phyloP scores from a whole-genome alignment of 805 yeast species.

The Wickerhamomyces mucosus region DNA sequence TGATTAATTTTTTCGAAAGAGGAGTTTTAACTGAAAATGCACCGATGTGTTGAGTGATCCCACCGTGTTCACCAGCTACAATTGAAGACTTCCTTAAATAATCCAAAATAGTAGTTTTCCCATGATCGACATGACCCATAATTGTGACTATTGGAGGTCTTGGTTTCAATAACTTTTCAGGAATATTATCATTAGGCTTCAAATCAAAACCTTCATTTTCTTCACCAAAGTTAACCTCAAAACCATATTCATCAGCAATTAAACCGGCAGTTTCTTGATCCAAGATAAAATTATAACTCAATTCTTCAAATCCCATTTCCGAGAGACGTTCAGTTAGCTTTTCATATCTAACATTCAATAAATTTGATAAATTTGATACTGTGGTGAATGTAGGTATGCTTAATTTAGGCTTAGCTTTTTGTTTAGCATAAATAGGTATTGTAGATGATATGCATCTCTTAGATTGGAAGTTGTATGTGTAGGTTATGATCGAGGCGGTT shows the following conservation, averaged over 20 bases:
- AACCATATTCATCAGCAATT: constrained; percentile 85
- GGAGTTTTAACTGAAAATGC: constrained; percentile 88
- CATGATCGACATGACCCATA: constrained; percentile 99
- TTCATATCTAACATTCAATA: constrained; percentile 56
- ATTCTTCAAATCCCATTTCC: constrained; percentile 58
- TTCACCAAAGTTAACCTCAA: constrained; percentile 33
- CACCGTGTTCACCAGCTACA: constrained; percentile 83
- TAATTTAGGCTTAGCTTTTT: constrained; percentile 7
- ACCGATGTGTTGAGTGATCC: constrained; percentile 97
- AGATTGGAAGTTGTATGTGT: too few species aligned
- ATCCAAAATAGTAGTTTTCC: constrained; percentile 91
- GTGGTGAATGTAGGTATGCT: constrained; percentile 69
- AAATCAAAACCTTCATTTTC: constrained; percentile 31
- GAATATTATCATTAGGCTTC: constrained; percentile 40
- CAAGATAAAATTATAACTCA: constrained; percentile 61
- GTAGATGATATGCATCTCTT: neutral
- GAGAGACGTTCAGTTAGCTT: constrained; percentile 48
- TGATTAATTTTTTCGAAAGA: constrained; percentile 60
- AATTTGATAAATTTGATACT: constrained; percentile 68
- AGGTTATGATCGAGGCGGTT: too few species aligned
- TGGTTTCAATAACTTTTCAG: constrained; percentile 38
- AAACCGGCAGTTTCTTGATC: constrained; percentile 81
- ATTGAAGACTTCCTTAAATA: constrained; percentile 76
- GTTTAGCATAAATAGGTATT: neutral
- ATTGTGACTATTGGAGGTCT: constrained; percentile 94